These are phyloP conservation scores for Botrytis fragariae DNA, from an alignment of 2,329 filamentous ascomycete species.

Conservation along the genomic window DNA sequence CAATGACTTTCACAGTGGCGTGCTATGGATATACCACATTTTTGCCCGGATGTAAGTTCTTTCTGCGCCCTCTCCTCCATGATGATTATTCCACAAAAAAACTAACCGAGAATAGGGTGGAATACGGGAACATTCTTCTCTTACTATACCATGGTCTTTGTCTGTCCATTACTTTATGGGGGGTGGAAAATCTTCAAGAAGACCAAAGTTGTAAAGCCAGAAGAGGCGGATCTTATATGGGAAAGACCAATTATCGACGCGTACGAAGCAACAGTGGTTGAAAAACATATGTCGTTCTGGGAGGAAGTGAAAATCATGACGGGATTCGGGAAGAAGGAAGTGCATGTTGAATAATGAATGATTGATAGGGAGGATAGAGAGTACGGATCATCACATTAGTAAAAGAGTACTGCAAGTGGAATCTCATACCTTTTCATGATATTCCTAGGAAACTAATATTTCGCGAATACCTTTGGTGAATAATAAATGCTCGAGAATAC, in stretches of 20 bases:
- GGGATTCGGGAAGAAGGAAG: conserved; percentile 27
- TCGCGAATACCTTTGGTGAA: neutral
- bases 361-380: neutral
- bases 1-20: conserved; percentile 66
- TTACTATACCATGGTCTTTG: conserved; percentile 64
- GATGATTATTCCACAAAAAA: too few relatives aligned
- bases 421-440: neutral
- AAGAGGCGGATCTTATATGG: conserved; percentile 53
- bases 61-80: neutral
- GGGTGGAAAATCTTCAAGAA: conserved; percentile 68
- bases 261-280: conserved; percentile 28
- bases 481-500: neutral
- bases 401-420: neutral
- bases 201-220: conserved; percentile 49
- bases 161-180: conserved; percentile 58
- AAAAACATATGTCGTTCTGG: conserved; percentile 30
- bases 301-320: conserved; percentile 30
- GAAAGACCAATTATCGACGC: conserved; percentile 33
- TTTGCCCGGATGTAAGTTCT: conserved; percentile 48
- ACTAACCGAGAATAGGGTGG: conserved; percentile 50
- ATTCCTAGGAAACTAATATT: neutral
- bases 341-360: conserved; percentile 26
- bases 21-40: conserved; percentile 75
- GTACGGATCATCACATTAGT: neutral
- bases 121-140: conserved; percentile 66